Conservation (phyloP, 768 basidiomycete genomes). For the Termitomyces sp. region DNA sequence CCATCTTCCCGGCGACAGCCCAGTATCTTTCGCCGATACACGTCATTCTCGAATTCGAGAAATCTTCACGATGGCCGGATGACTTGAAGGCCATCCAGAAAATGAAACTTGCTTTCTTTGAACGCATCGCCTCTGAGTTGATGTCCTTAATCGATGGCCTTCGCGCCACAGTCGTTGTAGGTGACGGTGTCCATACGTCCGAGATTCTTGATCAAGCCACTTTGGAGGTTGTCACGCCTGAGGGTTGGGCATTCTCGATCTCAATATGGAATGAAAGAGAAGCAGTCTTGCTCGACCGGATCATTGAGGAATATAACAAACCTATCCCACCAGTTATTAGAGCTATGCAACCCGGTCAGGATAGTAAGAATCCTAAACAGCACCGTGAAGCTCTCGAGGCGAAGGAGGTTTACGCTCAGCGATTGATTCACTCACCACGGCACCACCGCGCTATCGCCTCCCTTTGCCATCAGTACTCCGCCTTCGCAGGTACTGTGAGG, state of each 20-base stretch:
- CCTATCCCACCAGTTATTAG: constrained; percentile 32
- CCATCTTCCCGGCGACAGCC: constrained; percentile 50
- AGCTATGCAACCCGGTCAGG: constrained; percentile 13
- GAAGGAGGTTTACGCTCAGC: constrained; percentile 53
- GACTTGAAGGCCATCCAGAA: constrained; percentile 90
- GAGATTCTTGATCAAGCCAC: constrained; percentile 62
- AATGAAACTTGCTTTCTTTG: constrained; percentile 89
- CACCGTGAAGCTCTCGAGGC: constrained; percentile 52
- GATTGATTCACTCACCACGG: constrained; percentile 73
- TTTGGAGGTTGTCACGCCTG: constrained; percentile 71
- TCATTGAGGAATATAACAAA: constrained; percentile 42
- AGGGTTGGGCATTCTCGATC: constrained; percentile 85
- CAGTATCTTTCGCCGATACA: constrained; percentile 67
- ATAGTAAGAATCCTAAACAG: constrained; percentile 37
- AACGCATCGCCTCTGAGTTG: constrained; percentile 65
- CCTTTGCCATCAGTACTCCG: constrained; percentile 71
- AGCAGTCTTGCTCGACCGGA: constrained; percentile 66
- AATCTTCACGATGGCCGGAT: constrained; percentile 91
- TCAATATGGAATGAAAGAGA: constrained; percentile 89
- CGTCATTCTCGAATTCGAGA: constrained; percentile 84
- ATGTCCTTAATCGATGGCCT: constrained; percentile 46
- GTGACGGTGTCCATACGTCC: constrained; percentile 38
- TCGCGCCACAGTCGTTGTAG: constrained; percentile 53
- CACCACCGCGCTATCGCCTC: constrained; percentile 84
- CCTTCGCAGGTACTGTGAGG: constrained; percentile 81